These are phyloP conservation scores for Rubroboletus satanas DNA, from an alignment of 768 basidiomycete genomes.

Conservation along the genomic window DNA sequence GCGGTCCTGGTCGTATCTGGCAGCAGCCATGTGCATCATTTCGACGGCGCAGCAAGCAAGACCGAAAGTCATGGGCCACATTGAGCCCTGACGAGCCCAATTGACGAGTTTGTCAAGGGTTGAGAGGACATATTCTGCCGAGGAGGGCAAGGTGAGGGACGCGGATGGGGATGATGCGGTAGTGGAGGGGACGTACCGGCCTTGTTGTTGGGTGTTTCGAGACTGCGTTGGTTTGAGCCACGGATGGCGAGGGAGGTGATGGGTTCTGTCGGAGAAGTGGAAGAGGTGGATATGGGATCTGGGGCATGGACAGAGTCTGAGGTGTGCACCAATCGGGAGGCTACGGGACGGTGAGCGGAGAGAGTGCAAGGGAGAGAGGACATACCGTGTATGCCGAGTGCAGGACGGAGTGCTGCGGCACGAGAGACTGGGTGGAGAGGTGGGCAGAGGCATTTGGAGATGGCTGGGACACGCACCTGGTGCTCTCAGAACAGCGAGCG, in stretches of 20 bases:
- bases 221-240: conserved; percentile 78
- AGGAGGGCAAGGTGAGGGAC: neutral
- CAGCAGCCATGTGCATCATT: conserved; percentile 99
- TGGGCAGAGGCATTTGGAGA: conserved; percentile 30
- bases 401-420: conserved; percentile 44
- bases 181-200: conserved; percentile 54
- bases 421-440: conserved; percentile 17
- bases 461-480: conserved; percentile 33
- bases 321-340: conserved; percentile 53
- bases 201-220: conserved; percentile 86
- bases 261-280: conserved; percentile 47
- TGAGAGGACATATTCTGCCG: conserved; percentile 88
- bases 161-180: neutral
- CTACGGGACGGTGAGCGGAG: conserved; percentile 29
- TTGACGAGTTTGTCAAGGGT: conserved; percentile 96
- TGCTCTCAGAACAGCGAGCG: conserved; percentile 39
- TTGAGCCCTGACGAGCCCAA: conserved; percentile 96
- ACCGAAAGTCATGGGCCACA: conserved; percentile 99
- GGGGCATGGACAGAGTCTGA: conserved; percentile 44
- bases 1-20: conserved; percentile 97
- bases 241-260: conserved; percentile 70
- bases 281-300: conserved; percentile 39
- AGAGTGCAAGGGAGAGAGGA: neutral
- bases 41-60: conserved; percentile 99
- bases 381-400: conserved; percentile 42